phyloP scores from a whole-genome alignment of 2,329 filamentous ascomycete species.

The Ophiostoma sp. region DNA sequence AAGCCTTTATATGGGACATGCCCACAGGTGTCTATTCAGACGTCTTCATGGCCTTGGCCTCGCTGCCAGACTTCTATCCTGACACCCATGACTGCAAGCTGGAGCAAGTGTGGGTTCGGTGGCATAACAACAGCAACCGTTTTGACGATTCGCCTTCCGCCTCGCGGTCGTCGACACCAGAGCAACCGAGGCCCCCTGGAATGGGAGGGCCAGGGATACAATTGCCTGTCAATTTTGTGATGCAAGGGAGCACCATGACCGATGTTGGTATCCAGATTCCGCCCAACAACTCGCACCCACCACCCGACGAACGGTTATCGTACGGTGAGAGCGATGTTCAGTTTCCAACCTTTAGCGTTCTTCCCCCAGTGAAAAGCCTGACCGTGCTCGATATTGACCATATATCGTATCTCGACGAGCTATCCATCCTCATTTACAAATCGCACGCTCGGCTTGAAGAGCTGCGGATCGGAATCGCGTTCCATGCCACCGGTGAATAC shows the following conservation, averaged over 20 bases:
- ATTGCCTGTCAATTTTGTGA: not conserved
- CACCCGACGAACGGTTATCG: conserved; percentile 38
- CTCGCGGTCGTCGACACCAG: conserved; percentile 23
- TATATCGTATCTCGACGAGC: conserved; percentile 75
- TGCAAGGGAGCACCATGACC: conserved; percentile 38
- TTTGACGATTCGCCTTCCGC: not conserved
- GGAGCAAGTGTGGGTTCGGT: conserved; percentile 72
- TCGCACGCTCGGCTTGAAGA: conserved; percentile 63
- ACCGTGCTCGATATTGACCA: conserved; percentile 79
- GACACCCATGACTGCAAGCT: conserved; percentile 59
- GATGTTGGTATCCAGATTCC: conserved; percentile 39
- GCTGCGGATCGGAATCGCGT: conserved; percentile 66
- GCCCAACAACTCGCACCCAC: conserved; percentile 32
- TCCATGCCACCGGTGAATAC: conserved; percentile 41
- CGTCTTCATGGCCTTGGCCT: conserved; percentile 73
- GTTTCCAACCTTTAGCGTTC: conserved; percentile 72
- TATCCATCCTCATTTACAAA: conserved; percentile 68
- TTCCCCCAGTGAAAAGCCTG: conserved; percentile 68
- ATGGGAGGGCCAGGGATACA: not conserved
- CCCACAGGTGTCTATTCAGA: conserved; percentile 76
- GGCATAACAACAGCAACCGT: conserved; percentile 65
- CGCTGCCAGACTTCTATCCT: conserved; percentile 57
- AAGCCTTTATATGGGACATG: conserved; percentile 86
- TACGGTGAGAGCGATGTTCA: conserved; percentile 59
- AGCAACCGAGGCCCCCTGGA: conserved; percentile 12